phyloP scores from a whole-genome alignment of 2,329 filamentous ascomycete genomes.

The Fusarium hostae region DNA sequence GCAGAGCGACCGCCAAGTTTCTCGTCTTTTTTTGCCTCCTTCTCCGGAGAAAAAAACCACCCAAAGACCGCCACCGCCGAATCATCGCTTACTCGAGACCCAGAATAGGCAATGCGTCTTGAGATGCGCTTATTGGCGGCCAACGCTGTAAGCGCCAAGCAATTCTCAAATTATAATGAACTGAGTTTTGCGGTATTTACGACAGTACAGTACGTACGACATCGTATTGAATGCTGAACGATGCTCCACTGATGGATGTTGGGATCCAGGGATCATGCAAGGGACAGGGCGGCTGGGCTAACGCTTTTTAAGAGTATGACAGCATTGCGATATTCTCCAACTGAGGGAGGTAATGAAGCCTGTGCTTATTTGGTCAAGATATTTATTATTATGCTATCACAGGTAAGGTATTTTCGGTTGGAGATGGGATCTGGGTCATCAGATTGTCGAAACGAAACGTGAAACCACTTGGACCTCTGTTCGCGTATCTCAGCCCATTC shows the following conservation, averaged over 20 bases:
- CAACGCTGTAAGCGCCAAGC: slow-evolving; percentile 14
- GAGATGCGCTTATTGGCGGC: slow-evolving; percentile 26
- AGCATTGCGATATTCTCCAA: not conserved
- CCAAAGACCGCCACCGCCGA: not conserved
- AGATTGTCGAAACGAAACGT: not conserved
- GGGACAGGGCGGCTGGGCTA: not conserved
- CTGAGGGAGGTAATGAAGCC: no score
- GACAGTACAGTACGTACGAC: not conserved
- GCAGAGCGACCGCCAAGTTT: slow-evolving; percentile 27
- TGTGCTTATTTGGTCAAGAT: not conserved
- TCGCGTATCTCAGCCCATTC: not conserved
- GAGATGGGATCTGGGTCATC: not conserved
- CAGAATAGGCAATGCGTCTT: slow-evolving; percentile 24
- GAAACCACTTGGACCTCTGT: not conserved
- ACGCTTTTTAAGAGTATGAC: not conserved
- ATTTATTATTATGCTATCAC: not conserved
- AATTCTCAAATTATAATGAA: not conserved
- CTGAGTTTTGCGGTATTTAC: slow-evolving; percentile 20
- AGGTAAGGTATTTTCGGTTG: not conserved
- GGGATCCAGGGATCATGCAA: not conserved
- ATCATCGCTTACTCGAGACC: slow-evolving; percentile 13
- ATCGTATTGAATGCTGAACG: slow-evolving; percentile 9
- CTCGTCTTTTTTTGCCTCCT: slow-evolving; percentile 16
- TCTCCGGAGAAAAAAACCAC: not conserved
- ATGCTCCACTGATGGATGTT: not conserved